Base-by-base conservation (phyloP, 441 rosid species). In the Gossypium laxum region DNA sequence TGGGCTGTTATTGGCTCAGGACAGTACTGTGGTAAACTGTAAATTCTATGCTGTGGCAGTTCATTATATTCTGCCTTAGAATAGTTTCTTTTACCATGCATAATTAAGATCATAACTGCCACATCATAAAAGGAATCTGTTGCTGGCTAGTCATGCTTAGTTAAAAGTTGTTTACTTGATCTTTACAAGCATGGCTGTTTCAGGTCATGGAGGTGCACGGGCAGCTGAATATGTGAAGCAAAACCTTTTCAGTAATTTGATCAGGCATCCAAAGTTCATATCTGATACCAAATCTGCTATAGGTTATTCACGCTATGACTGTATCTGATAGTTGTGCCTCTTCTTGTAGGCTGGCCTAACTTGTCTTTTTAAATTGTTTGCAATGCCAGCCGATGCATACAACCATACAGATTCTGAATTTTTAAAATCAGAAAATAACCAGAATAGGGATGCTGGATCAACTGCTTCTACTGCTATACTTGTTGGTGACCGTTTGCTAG, bases 181-280 rank as follows among this genome's bases (percentile, higher is more conserved):
- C 24, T 64, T 55, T 14, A 22, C 62, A 2, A 17, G 52, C 60
- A 50, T 0, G 24, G 45, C 51, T 72, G 14, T 80, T 76, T 82
- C 82, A 95, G 99, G 99, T 72, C 99, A 95, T 81, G 99, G 99
- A 67, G 99, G 99, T 79, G 94, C 91, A 68, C 91, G 98, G 54
- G 99, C 99, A 68, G 99, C 99, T 71, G 98, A 95, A 77, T 95
- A 91, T 77, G 96, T 95, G 80, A 95, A 95, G 77, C 88, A 86
- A 59, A 91, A 95, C 72, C 94, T 95, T 60, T 92, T 95, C 85
- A 88, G 91, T 74, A 95, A 95, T 89, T 83, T 95, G 78, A 91
- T 95, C 81, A 90, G 74, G 32, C 98, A 95, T 83, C 99, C 99
- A 70, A 90, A 91, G 81, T 92, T 95, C 85, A 91, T 91, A 66